Conservation (phyloP, 1,139 yeast genomes). For the Wickerhamiella infanticola region DNA sequence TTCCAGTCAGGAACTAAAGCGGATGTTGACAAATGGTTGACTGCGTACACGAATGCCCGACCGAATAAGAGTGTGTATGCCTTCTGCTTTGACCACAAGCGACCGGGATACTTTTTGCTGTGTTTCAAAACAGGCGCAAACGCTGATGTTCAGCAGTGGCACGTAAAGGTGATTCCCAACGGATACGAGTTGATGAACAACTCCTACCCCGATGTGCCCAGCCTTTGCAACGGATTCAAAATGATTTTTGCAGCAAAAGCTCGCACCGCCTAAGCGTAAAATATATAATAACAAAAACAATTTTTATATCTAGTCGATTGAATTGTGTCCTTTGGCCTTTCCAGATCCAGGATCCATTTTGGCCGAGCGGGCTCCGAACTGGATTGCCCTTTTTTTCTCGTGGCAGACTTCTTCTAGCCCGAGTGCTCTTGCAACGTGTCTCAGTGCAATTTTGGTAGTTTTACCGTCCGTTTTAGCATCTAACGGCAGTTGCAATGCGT, state of each 20-base stretch:
- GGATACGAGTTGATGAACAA: constrained; percentile 72
- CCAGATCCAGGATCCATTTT: constrained; percentile 69
- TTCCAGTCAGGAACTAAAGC: constrained; percentile 68
- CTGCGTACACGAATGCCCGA: constrained; percentile 79
- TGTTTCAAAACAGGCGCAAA: constrained; percentile 66
- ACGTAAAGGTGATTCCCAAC: constrained; percentile 72
- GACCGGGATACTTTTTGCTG: constrained; percentile 82
- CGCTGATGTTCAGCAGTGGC: constrained; percentile 72
- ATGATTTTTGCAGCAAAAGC: constrained; percentile 21
- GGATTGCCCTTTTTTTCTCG: constrained; percentile 90
- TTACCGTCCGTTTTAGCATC: constrained; percentile 21
- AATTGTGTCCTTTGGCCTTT: constrained; percentile 48
- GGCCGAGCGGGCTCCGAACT: constrained; percentile 91
- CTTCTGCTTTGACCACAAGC: constrained; percentile 77
- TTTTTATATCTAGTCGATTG: not conserved
- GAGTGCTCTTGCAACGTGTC: constrained; percentile 39
- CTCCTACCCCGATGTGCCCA: constrained; percentile 72
- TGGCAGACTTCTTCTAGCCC: constrained; percentile 42
- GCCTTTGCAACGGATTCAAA: constrained; percentile 90
- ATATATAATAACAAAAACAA: too few relatives aligned
- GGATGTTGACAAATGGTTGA: constrained; percentile 78
- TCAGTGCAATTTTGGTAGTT: constrained; percentile 42
- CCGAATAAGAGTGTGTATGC: constrained; percentile 84
- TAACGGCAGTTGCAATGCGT: constrained; percentile 28
- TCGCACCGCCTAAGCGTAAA: not conserved